phyloP scores from a whole-genome alignment of 192 early-diverging fungal genomes.

The Spizellomyces sp. region DNA sequence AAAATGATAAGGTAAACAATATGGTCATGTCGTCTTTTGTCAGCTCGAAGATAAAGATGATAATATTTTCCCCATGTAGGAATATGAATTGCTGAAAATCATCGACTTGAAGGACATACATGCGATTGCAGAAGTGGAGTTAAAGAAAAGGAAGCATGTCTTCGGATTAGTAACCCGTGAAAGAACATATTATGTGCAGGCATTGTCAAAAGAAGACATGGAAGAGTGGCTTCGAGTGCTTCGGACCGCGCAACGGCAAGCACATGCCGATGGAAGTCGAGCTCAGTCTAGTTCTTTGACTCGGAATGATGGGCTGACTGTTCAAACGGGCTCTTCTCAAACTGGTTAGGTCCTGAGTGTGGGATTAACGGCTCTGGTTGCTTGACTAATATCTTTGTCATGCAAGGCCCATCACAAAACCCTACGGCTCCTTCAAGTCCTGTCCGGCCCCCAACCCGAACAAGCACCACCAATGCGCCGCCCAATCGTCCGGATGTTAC shows the following conservation, averaged over 20 bases:
- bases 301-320: no score
- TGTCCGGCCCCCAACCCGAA: no score
- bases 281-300: no score
- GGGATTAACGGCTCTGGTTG: no score
- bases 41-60: background rate
- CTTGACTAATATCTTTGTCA: no score
- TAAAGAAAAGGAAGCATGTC: constrained; percentile 68
- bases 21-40: no score
- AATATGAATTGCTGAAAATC: constrained; percentile 77
- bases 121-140: constrained; percentile 68
- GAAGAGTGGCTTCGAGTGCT: constrained; percentile 64
- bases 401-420: no score
- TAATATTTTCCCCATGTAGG: constrained; percentile 39
- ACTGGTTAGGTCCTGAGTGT: no score
- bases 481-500: background rate
- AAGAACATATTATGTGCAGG: constrained; percentile 73
- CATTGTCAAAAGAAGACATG: constrained; percentile 54
- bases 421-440: no score
- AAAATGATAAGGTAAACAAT: constrained; percentile 69
- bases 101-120: constrained; percentile 73
- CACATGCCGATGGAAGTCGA: no score
- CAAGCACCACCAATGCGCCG: background rate
- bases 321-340: no score
- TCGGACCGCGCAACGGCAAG: background rate
- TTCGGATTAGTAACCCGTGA: constrained; percentile 77